Base-by-base conservation (phyloP, 441 rosid genomes). In the Omphalea diandra region DNA sequence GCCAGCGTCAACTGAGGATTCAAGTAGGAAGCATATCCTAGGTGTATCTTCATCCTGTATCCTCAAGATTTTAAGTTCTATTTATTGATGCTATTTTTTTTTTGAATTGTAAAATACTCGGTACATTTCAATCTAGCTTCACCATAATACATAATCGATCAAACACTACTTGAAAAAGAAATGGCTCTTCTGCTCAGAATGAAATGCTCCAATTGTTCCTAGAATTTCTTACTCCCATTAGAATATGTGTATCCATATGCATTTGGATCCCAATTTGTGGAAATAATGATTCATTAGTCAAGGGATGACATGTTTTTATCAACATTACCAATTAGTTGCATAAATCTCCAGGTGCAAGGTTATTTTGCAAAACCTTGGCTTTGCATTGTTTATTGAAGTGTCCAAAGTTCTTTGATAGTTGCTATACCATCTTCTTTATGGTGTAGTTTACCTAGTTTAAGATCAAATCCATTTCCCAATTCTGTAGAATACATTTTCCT, bases 41-140 rank as follows among this genome's bases (percentile, higher is more conserved):
- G 93, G 97, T 63, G 76, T 76, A 78, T 79, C 86, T 75, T 75
- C 90, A 52, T 84, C 94, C 41, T 78, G 99, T 94, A 94, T 94
- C 99, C 99, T 85, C 75, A 36, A 58, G 22, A 55, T 49, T 35
- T 36, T 31, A 43, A 22, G 58, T 68, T 5, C 20, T 15, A 18
- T 62, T 60, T n/a, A 38, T 60, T 69, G 44, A 43, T 31, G n/a
- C n/a, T n/a, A n/a, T n/a, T n/a, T 66, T 65, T 67, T 11, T 55
- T 71, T 18, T 54, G 38, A 64, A 41, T 63, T 63, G 54, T 54
- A 20, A 50, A 52, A 14, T 49, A 33, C 14, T 52, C 50, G 33
- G n/a, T n/a, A n/a, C 3, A 50, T 10, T 35, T 2, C 5, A 66
- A 20, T 35, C 32, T 20, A 14, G 2, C 57, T 47, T 60, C 31